Conservation (phyloP, 2,329 filamentous ascomycete species). For the Aureobasidium melanogenum region DNA sequence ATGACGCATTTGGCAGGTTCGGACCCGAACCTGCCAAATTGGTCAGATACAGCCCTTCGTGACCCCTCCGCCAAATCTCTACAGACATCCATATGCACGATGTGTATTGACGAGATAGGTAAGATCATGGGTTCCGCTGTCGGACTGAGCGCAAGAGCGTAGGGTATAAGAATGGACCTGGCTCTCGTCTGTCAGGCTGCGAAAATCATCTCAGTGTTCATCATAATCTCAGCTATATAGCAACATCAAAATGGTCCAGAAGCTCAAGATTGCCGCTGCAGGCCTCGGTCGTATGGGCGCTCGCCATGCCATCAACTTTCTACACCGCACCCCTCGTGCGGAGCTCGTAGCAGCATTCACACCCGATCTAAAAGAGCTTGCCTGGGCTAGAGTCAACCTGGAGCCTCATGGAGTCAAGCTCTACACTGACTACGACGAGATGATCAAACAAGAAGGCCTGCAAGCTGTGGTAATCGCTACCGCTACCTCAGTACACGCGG, state of each 20-base stretch:
- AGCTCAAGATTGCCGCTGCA: slow-evolving; percentile 38
- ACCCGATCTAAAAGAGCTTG: slow-evolving; percentile 36
- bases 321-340: slow-evolving; percentile 38
- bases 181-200: not conserved
- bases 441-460: slow-evolving; percentile 34
- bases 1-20: no score
- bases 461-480: slow-evolving; percentile 35
- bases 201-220: not conserved
- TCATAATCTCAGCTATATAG: not conserved
- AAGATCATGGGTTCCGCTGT: not conserved
- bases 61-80: not conserved
- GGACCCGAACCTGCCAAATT: not conserved
- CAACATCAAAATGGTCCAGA: slow-evolving; percentile 14
- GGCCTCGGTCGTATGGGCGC: slow-evolving; percentile 47
- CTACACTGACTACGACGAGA: slow-evolving; percentile 39
- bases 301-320: slow-evolving; percentile 42
- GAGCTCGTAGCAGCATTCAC: slow-evolving; percentile 43
- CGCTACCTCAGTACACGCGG: slow-evolving; percentile 28
- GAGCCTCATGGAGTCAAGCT: slow-evolving; percentile 36
- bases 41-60: not conserved
- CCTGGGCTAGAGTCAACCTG: slow-evolving; percentile 38
- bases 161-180: not conserved
- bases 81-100: not conserved
- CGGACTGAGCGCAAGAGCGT: not conserved
- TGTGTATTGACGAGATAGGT: not conserved